Conservation (phyloP, 495 filamentous ascomycete species). For the Penicillium manginii region DNA sequence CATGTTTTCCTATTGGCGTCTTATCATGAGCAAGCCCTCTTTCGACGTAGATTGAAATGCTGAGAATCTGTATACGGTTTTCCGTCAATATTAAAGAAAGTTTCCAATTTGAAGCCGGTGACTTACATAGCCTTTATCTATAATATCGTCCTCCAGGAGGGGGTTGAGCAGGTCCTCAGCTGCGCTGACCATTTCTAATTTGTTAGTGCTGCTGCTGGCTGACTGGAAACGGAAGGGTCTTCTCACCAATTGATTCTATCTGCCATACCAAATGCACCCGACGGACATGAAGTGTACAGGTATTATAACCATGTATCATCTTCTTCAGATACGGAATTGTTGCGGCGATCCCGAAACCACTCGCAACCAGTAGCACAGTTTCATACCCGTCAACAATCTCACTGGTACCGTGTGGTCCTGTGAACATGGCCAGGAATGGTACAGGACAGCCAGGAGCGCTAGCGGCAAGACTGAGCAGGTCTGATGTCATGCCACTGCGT, state of each 20-base stretch:
- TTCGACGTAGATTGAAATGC: constrained; percentile 27
- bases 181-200: constrained; percentile 10
- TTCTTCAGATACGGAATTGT: constrained; percentile 34
- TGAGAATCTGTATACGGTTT: constrained; percentile 20
- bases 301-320: constrained; percentile 34
- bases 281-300: constrained; percentile 19
- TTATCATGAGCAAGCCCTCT: constrained; percentile 16
- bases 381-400: constrained; percentile 27
- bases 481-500: constrained; percentile 4
- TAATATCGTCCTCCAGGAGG: constrained; percentile 28
- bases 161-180: constrained; percentile 19
- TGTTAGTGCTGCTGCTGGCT: not conserved
- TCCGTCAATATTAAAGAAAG: constrained; percentile 7
- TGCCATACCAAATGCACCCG: constrained; percentile 38
- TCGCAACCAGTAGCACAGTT: constrained; percentile 6
- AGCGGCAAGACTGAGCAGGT: not conserved
- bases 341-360: constrained; percentile 27
- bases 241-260: constrained; percentile 18
- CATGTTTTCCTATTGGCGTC: constrained; percentile 20
- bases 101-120: not conserved
- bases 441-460: not conserved
- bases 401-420: constrained; percentile 30
- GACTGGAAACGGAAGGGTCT: not conserved
- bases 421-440: constrained; percentile 27
- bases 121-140: constrained; percentile 30